phyloP scores from a whole-genome alignment of 257 asterid species.

The Rubia yunnanensis region DNA sequence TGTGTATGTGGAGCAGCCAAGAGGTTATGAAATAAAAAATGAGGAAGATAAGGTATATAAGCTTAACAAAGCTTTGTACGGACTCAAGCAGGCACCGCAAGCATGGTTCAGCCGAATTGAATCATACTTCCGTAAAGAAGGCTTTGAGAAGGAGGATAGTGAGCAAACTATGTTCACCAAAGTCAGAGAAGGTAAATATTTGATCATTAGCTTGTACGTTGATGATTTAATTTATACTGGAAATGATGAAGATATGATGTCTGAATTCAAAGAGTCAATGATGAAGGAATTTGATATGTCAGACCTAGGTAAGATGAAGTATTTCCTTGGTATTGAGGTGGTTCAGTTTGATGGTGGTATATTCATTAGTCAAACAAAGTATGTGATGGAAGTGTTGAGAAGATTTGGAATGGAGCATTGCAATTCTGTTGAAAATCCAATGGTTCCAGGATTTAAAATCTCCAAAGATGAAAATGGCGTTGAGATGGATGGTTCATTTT shows the following conservation, averaged over 20 bases:
- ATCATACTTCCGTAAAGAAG: background rate
- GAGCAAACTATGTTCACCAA: background rate
- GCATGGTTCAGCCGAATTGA: background rate
- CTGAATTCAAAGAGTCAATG: background rate
- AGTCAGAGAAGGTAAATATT: background rate
- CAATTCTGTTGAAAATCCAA: background rate
- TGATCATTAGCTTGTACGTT: background rate
- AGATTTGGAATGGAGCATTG: background rate
- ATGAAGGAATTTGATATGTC: background rate
- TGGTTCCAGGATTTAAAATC: background rate
- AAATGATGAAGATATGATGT: background rate
- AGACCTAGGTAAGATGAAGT: background rate
- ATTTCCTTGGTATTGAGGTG: background rate
- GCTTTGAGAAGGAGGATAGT: background rate
- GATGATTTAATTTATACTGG: background rate
- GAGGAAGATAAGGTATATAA: background rate
- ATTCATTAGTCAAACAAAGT: background rate
- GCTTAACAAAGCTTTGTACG: background rate
- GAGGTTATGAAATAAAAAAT: background rate
- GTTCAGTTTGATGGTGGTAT: background rate
- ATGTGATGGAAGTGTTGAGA: background rate
- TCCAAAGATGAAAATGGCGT: background rate
- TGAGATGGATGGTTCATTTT: background rate
- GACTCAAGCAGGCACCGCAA: background rate
- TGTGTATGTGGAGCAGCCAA: background rate